Evolutionary conservation across 2,329 filamentous ascomycete species (phyloP).

Genomic region (Penicillium crustosum): DNA sequence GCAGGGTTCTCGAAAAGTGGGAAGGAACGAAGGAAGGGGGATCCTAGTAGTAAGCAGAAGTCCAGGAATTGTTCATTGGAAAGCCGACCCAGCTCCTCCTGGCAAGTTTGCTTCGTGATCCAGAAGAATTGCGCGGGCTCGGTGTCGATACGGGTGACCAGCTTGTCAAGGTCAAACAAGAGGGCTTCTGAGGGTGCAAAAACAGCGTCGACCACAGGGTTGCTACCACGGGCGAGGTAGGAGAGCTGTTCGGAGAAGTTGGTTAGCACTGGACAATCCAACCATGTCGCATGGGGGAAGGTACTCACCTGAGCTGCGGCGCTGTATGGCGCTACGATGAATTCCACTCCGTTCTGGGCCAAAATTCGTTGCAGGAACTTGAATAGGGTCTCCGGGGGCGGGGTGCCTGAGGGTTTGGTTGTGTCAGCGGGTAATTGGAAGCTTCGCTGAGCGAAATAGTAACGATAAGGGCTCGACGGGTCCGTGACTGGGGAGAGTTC

Average conservation of each 20-base stretch:
- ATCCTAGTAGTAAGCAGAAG: constrained; percentile 78
- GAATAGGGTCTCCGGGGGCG: constrained; percentile 69
- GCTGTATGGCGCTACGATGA: constrained; percentile 81
- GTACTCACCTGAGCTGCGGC: constrained; percentile 75
- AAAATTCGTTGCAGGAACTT: constrained; percentile 75
- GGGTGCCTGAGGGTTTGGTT: constrained; percentile 57
- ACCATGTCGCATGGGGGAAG: not conserved
- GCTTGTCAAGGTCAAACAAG: constrained; percentile 77
- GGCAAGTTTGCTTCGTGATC: constrained; percentile 66
- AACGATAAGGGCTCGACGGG: not conserved
- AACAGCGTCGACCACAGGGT: constrained; percentile 69
- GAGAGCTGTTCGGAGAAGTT: constrained; percentile 54
- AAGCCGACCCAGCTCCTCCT: constrained; percentile 64
- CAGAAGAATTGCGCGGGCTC: constrained; percentile 64
- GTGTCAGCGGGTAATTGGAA: constrained; percentile 29
- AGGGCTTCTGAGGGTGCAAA: constrained; percentile 84
- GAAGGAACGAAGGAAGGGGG: constrained; percentile 74
- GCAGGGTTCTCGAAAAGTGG: constrained; percentile 69
- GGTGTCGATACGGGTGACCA: constrained; percentile 59
- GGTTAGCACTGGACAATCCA: constrained; percentile 7
- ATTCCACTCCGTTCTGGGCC: constrained; percentile 66
- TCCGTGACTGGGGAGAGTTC: constrained; percentile 5
- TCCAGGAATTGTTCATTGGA: constrained; percentile 77
- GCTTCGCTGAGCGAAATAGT: constrained; percentile 3
- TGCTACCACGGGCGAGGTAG: constrained; percentile 70